These are phyloP conservation scores for Iris macrosiphon DNA, from an alignment of 106 monocot species.

Conservation along the genomic window DNA sequence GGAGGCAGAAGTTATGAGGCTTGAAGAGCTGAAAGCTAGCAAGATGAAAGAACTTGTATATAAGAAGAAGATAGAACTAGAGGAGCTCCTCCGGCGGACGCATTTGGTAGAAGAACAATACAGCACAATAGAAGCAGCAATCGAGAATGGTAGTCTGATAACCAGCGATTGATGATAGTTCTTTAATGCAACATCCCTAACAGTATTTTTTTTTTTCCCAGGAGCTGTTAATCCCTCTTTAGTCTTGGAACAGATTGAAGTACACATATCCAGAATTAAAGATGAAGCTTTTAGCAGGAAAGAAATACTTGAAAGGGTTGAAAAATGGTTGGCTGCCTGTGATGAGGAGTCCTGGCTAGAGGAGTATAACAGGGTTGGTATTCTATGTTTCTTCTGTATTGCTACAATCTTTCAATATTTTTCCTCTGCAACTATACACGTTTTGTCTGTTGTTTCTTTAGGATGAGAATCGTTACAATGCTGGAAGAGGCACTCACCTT, in stretches of 20 bases:
- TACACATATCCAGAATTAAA: conserved; percentile 47
- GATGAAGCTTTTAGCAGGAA: conserved; percentile 77
- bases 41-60: no score
- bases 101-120: no score
- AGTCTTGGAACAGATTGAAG: conserved; percentile 56
- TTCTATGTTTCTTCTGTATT: conserved; percentile 1
- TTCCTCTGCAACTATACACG: background rate
- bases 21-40: no score
- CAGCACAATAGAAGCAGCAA: no score
- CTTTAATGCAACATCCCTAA: no score
- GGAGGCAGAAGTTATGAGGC: no score
- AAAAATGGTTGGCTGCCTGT: conserved; percentile 67
- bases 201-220: conserved; percentile 20
- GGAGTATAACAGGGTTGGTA: conserved; percentile 72
- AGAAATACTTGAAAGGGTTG: conserved; percentile 72
- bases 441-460: conserved; percentile 11
- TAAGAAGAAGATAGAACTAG: no score
- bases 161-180: no score
- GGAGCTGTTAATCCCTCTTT: conserved; percentile 45
- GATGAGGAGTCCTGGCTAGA: conserved; percentile 81
- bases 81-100: no score
- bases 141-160: no score
- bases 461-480: conserved; percentile 85
- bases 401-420: no score
- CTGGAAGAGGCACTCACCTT: conserved; percentile 72